Conservation (phyloP, 768 basidiomycete genomes). For the Mycena metata region DNA sequence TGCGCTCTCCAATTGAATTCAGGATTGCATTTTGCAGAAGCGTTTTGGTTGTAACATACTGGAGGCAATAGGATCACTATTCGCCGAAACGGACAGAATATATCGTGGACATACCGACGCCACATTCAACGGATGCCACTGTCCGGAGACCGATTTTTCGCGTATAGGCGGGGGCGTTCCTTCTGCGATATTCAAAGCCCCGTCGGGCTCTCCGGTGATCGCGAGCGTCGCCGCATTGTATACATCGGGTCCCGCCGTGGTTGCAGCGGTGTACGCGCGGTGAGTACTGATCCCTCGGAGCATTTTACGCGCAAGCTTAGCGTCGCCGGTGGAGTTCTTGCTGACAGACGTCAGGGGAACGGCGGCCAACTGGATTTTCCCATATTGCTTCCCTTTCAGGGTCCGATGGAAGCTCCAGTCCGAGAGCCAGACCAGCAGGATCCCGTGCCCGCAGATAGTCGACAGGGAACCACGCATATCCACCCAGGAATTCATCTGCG, state of each 20-base stretch:
- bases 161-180: not conserved
- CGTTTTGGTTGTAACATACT: conserved; percentile 1
- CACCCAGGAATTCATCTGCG: conserved; percentile 4
- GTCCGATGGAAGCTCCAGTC: not conserved
- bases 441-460: not conserved
- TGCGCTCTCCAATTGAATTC: not conserved
- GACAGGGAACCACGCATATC: conserved; percentile 1
- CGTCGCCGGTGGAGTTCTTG: not conserved
- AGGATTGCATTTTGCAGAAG: not conserved
- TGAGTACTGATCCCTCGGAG: no score
- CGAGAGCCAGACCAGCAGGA: not conserved
- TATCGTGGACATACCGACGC: not conserved
- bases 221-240: no score
- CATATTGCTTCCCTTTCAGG: not conserved
- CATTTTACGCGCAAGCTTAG: not conserved
- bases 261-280: no score
- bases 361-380: not conserved
- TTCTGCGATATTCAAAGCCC: not conserved
- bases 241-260: no score
- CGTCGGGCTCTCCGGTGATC: not conserved
- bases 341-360: not conserved
- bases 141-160: not conserved
- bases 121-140: not conserved
- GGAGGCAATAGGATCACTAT: not conserved
- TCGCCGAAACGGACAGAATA: not conserved